Percentiles rank a stretch among this genome's conserved stretches.
Evolutionary conservation across 108 stramenopile species (phyloP).

Genomic region (Pseudonitzschia multiseries): DNA sequence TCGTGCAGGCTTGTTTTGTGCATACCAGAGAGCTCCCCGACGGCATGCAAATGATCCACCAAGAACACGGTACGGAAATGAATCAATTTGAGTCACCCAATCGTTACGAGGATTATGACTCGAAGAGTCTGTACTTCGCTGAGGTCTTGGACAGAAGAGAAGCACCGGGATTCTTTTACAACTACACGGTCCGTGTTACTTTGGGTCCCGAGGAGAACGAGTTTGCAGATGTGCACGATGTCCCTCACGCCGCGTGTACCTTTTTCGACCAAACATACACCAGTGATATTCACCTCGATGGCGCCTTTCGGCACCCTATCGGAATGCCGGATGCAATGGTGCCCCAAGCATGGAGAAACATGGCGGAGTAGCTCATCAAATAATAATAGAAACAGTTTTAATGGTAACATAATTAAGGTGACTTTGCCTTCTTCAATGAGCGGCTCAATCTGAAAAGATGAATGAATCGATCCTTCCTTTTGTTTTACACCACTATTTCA

Average conservation of each 20-base stretch:
- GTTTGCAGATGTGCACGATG: slow-evolving; percentile 47
- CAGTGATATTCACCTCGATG: slow-evolving; percentile 52
- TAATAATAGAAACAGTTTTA: background rate
- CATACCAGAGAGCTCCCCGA: slow-evolving; percentile 26
- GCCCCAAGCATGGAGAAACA: slow-evolving; percentile 54
- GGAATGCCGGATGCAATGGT: slow-evolving; percentile 62
- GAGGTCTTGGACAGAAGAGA: slow-evolving; percentile 52
- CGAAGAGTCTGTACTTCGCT: slow-evolving; percentile 35
- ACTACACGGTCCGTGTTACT: slow-evolving; percentile 56
- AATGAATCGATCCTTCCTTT: background rate
- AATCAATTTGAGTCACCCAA: slow-evolving; percentile 22
- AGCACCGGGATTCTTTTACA: slow-evolving; percentile 50
- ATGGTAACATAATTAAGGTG: background rate
- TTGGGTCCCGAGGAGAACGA: slow-evolving; percentile 5
- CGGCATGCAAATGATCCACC: slow-evolving; percentile 28
- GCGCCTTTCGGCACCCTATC: slow-evolving; percentile 75
- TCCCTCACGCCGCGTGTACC: slow-evolving; percentile 63
- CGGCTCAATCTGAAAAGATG: background rate
- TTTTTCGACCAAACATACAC: slow-evolving; percentile 62
- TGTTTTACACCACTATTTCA: background rate
- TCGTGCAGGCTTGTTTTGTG: slow-evolving; percentile 48
- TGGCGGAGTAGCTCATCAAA: background rate
- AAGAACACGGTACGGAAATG: slow-evolving; percentile 23
- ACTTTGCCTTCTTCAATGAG: background rate
- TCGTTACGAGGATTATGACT: slow-evolving; percentile 21